A percentile compares a stretch with the other conserved stretches of the same genome.
phyloP scores from a whole-genome alignment of 2,329 filamentous ascomycete species.

The Nigrospora sphaerica region DNA sequence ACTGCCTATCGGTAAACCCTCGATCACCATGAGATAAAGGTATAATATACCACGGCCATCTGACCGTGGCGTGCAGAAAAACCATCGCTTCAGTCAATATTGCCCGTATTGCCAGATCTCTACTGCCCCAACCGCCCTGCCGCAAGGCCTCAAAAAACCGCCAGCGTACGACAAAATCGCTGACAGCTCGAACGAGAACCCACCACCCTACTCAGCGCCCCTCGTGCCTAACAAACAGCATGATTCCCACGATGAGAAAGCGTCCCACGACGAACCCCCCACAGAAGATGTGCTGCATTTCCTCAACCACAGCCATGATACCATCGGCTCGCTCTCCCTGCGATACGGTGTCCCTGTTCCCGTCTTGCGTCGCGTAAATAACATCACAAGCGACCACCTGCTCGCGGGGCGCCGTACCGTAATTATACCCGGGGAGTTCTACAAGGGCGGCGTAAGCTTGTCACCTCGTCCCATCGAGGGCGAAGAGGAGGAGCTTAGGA shows the following conservation, averaged over 20 bases:
- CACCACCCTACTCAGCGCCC: conserved; percentile 30
- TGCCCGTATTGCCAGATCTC: conserved; percentile 75
- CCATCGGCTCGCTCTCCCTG: conserved; percentile 60
- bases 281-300: conserved; percentile 68
- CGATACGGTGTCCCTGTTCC: conserved; percentile 62
- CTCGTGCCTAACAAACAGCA: conserved; percentile 10
- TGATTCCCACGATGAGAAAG: conserved; percentile 20
- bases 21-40: neutral
- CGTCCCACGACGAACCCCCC: conserved; percentile 18
- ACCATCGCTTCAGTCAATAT: conserved; percentile 59
- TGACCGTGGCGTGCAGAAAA: conserved; percentile 36
- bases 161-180: conserved; percentile 50
- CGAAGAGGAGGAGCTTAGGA: conserved; percentile 66
- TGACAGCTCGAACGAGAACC: conserved; percentile 18
- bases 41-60: neutral
- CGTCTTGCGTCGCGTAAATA: conserved; percentile 59
- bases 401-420: conserved; percentile 62
- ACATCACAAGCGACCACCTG: conserved; percentile 64
- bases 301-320: conserved; percentile 62
- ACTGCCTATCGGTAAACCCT: conserved; percentile 53
- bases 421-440: conserved; percentile 64
- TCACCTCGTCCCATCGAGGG: conserved; percentile 66
- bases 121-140: conserved; percentile 44
- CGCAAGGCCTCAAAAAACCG: conserved; percentile 61
- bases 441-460: conserved; percentile 59